phyloP scores from a whole-genome alignment of 129 eudicot species.

The Silybum marianum region DNA sequence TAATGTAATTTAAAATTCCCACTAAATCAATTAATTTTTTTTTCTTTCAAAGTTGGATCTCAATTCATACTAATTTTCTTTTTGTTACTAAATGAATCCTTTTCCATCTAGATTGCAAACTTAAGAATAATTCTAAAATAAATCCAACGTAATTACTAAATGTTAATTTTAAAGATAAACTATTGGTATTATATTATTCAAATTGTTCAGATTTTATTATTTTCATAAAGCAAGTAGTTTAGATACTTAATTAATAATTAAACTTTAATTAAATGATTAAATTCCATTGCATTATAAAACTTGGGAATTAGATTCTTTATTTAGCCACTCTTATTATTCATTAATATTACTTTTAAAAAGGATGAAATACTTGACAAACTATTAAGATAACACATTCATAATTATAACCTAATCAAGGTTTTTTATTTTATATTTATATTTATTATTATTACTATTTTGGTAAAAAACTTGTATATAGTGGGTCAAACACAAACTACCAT shows the following conservation, averaged over 20 bases:
- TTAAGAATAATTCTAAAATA: no score
- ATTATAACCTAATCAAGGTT: neutral
- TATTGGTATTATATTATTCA: neutral
- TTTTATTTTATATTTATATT: neutral
- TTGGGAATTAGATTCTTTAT: neutral
- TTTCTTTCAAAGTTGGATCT: neutral
- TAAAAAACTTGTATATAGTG: neutral
- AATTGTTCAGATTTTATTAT: neutral
- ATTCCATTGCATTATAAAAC: neutral
- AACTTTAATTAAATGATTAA: neutral
- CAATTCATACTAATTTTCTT: neutral
- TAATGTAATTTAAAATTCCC: slow-evolving; percentile 17
- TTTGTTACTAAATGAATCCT: neutral
- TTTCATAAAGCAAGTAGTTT: neutral
- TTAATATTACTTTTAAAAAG: neutral
- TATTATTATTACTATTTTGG: neutral
- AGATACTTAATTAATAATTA: neutral
- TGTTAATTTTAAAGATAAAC: neutral
- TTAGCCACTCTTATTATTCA: neutral
- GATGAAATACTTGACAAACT: neutral
- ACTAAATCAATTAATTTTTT: slow-evolving; percentile 2
- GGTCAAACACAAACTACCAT: neutral
- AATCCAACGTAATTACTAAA: no score
- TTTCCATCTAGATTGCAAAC: no score
- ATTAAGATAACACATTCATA: neutral